These are phyloP conservation scores for Acephala macrosclerotiorum DNA, from an alignment of 2,329 filamentous ascomycete species.

Conservation along the genomic window DNA sequence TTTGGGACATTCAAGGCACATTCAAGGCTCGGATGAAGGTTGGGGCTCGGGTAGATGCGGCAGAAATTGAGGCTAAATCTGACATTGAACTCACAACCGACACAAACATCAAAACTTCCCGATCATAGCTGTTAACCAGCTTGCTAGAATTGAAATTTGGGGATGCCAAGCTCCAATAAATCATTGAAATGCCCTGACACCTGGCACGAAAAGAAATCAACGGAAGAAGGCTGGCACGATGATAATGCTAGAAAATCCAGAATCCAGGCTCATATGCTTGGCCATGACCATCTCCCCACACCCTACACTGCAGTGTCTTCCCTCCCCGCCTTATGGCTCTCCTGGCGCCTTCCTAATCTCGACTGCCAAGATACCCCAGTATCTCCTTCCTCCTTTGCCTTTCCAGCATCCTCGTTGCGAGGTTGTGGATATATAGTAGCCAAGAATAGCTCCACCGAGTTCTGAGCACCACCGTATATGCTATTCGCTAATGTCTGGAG, in stretches of 20 bases:
- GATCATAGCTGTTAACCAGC: too few species aligned
- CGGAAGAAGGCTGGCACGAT: too few species aligned
- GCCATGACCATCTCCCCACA: too few species aligned
- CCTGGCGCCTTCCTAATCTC: neutral
- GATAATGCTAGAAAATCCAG: too few species aligned
- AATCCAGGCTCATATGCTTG: too few species aligned
- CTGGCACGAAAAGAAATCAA: too few species aligned
- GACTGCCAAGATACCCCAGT: neutral
- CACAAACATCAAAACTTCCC: neutral
- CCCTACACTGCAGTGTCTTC: neutral
- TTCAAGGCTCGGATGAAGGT: neutral
- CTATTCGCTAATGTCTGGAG: neutral
- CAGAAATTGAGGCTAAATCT: neutral
- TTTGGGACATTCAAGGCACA: neutral
- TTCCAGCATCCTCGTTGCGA: neutral
- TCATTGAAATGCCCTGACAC: too few species aligned
- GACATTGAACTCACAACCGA: neutral
- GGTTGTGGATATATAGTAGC: neutral
- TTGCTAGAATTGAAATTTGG: too few species aligned
- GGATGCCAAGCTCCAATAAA: too few species aligned
- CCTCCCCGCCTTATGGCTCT: neutral
- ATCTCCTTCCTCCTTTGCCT: neutral
- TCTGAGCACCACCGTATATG: neutral
- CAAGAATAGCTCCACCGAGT: neutral
- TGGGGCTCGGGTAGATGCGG: neutral